These are phyloP conservation scores for Irpex sp. DNA, from an alignment of 1,284 basidiomycete species.

Conservation along the genomic window DNA sequence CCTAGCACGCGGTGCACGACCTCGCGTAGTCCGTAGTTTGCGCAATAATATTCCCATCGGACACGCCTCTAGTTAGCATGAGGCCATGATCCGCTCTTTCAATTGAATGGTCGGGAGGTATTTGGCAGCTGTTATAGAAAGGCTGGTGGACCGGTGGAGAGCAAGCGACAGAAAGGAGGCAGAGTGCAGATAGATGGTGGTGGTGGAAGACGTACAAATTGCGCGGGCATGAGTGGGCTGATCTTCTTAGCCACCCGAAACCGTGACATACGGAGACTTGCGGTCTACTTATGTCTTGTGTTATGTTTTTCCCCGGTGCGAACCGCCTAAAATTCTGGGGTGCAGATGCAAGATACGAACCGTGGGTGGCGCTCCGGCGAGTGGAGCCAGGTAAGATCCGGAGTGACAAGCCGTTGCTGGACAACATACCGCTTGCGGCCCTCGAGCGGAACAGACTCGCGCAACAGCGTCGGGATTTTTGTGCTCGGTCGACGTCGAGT, in stretches of 20 bases:
- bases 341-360: neutral
- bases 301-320: neutral
- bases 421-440: neutral
- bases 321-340: neutral
- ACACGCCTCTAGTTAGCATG: neutral
- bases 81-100: neutral
- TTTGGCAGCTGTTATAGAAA: too few species aligned
- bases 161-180: too few species aligned
- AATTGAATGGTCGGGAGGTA: too few species aligned
- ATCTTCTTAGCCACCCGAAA: too few species aligned
- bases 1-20: neutral
- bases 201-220: too few species aligned
- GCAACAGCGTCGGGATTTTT: neutral
- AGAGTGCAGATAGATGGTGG: too few species aligned
- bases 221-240: too few species aligned
- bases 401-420: slow-evolving; percentile 1
- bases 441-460: neutral
- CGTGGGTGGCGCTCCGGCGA: neutral
- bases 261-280: neutral
- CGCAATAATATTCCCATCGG: neutral
- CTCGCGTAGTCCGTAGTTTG: neutral
- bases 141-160: too few species aligned
- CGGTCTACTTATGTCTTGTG: neutral
- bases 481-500: neutral
- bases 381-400: slow-evolving; percentile 8